phyloP scores from a whole-genome alignment of 768 basidiomycete genomes.

The Suillus subluteus region DNA sequence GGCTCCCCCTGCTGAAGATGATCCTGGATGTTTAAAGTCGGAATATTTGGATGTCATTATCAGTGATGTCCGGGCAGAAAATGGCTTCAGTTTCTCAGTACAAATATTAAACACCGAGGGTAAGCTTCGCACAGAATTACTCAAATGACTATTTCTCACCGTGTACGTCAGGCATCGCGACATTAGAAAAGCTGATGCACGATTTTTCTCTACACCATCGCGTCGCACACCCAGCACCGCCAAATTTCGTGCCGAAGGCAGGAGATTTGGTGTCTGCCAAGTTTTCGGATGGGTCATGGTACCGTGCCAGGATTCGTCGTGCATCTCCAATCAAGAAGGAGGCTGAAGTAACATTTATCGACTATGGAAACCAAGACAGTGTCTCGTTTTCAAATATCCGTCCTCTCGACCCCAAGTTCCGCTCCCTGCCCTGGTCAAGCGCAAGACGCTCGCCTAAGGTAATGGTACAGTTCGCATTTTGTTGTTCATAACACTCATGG shows the following conservation, averaged over 20 bases:
- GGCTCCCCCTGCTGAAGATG: slow-evolving; percentile 46
- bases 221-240: slow-evolving; percentile 52
- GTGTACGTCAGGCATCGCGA: slow-evolving; percentile 71
- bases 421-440: slow-evolving; percentile 90
- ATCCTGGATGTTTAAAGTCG: slow-evolving; percentile 61
- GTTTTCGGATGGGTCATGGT: slow-evolving; percentile 94
- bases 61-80: slow-evolving; percentile 77
- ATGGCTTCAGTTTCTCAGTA: slow-evolving; percentile 86
- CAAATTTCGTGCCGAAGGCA: slow-evolving; percentile 78
- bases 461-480: slow-evolving; percentile 13
- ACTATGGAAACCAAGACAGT: slow-evolving; percentile 93
- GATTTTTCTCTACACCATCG: slow-evolving; percentile 91
- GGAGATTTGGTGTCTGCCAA: slow-evolving; percentile 95
- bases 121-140: slow-evolving; percentile 31
- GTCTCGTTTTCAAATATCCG: slow-evolving; percentile 83
- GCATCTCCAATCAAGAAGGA: slow-evolving; percentile 90
- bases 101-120: slow-evolving; percentile 93
- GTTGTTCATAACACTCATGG: slow-evolving; percentile 9
- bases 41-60: slow-evolving; percentile 94
- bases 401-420: slow-evolving; percentile 90
- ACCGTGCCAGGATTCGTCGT: slow-evolving; percentile 89
- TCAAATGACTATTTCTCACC: slow-evolving; percentile 11
- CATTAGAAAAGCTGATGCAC: slow-evolving; percentile 90
- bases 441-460: slow-evolving; percentile 92
- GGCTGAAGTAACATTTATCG: slow-evolving; percentile 93